Evolutionary conservation across 805 yeast species (phyloP), one percentile per base, ranked within the genome.

Genomic region (Pichia kluyveri): DNA sequence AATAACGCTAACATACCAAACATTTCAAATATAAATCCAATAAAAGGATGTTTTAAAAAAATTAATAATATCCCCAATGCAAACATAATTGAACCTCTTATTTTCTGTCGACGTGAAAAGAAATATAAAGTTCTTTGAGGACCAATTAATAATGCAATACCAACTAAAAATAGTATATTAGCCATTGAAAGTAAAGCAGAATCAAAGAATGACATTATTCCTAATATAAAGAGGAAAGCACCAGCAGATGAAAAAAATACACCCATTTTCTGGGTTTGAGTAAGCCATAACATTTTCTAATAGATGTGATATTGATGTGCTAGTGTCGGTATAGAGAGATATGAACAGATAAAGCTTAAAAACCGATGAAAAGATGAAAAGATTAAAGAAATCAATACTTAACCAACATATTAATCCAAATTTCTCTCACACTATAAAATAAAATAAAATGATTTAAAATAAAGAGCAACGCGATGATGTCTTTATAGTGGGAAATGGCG

Each of bases 171-270:
- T 42, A 88, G 62, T 12, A 83, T 76, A 63, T 93, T 91, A 17
- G 98, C 98, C 60, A 93, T 74, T 1, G 97, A 96, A 51, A 91
- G 72, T 37, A 91, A 71, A 0, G 95, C 90, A 9, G 95, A 73
- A 61, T 93, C 97, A 60, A 93, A 93, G 54, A 91, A 80, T 17
- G 96, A 78, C 58, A 89, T 58, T 31, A 91, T 75, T 8, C 99
- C 99, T 19, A 91, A 69, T 5, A 86, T 59, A 65, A 93, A 85
- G 61, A 88, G 82, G 27, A 85, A 60, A 43, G 83, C 76, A 9
- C 95, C 96, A 34, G 83, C 85, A 17, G 95, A 89, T 5, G 96
- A 86, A 72, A 89, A 83, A 3, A 87, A 96, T 18, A 87, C 96
- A 37, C 98, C 98, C 59, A 83, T 81, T 67, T 89, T 83, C 59